Base-by-base conservation (phyloP, 768 basidiomycete species). In the Mycena leptocephala region DNA sequence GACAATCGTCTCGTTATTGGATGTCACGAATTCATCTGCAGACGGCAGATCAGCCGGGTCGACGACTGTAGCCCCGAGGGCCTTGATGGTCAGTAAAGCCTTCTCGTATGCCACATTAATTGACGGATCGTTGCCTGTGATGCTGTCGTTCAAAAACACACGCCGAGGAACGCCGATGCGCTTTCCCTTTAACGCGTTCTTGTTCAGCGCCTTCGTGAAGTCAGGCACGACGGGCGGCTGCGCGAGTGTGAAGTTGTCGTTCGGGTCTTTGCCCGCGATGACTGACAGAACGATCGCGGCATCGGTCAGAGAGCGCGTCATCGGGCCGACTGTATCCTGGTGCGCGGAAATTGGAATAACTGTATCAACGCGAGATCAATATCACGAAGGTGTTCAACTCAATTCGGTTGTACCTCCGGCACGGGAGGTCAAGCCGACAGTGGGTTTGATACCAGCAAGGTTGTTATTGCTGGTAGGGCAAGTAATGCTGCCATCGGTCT, bases 261-360 rank as follows among this genome's bases (percentile, higher is more conserved):
- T n/a, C n/a, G n/a, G n/a, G n/a, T n/a, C n/a, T n/a, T n/a, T n/a
- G 93, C 91, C 91, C 0, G 91, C 90, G 61, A 92, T 92, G 46
- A 89, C 80, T 26, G 88, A 88, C 22, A 93, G 85, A 3, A 92
- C 86, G 53, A 89, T 86, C 0, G 92, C 92, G 0, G 88, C 90
- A 70, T 93, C 92, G 0, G 89, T 80, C 35, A 92, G 78, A 8
- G 90, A 89, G 6, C 92, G 86, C 5, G 89, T 82, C 76, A 93
- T 87, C 0, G 92, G 92, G 0, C 92, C 92, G 5, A 92, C 87
- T 1, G 91, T 89, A 76, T 93, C 92, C 81, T 91, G 91, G 76
- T 91, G 87, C n/a, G 83, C 82, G 2, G 90, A 91, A 9, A 91
- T 90, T 3, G 92, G 92, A 39, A 92, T 84, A 4, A 92, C 92